phyloP scores from a whole-genome alignment of 225 moss, liverwort and hornwort species.

The Climacium dendroides region DNA sequence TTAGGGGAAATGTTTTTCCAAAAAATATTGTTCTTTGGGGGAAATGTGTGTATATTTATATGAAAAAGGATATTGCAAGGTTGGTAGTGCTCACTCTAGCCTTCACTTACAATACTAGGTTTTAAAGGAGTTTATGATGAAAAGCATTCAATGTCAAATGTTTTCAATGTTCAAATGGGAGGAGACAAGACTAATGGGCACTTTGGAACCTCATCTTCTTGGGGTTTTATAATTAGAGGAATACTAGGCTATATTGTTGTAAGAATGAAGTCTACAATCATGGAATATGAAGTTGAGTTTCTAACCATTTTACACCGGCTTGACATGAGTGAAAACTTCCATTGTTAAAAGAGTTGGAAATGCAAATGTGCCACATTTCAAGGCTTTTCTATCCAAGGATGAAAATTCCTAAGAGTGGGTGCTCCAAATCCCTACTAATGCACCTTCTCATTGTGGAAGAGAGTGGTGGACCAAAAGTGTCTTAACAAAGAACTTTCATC shows the following conservation, averaged over 20 bases:
- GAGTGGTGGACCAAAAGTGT: neutral
- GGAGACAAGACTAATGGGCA: no score
- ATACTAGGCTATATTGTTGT: neutral
- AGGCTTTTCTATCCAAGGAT: neutral
- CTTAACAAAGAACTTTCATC: neutral
- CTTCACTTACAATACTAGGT: no score
- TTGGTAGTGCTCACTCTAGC: neutral
- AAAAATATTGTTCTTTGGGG: neutral
- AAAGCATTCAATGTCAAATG: neutral
- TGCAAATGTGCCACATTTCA: neutral
- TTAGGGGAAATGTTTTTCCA: neutral
- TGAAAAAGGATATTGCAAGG: neutral
- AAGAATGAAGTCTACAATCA: neutral
- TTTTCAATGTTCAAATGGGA: neutral
- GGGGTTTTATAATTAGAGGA: neutral
- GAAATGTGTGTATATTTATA: no score
- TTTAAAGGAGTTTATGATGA: neutral
- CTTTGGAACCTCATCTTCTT: neutral
- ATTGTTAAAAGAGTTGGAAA: neutral
- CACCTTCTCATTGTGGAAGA: neutral
- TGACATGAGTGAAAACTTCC: no score
- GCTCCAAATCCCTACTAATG: accelerated
- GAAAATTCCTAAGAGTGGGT: neutral
- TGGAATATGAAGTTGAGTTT: neutral
- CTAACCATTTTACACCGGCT: neutral